phyloP scores from a whole-genome alignment of 306 rosid species.

The Ceratonia siliqua region DNA sequence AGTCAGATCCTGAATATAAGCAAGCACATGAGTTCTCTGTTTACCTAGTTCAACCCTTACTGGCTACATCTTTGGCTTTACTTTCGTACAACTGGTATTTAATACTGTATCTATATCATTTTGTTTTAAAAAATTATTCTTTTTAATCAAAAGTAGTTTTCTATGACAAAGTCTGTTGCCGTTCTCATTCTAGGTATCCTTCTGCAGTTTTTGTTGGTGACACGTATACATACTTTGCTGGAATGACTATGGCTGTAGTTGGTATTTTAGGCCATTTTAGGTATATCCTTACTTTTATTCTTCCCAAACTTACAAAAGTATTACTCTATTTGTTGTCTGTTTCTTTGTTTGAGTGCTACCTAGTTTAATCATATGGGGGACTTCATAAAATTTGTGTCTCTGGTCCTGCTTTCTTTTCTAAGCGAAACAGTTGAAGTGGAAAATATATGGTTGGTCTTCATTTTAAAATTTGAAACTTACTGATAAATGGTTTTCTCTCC shows the following conservation, averaged over 20 bases:
- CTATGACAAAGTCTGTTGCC: neutral
- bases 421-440: too few relatives aligned
- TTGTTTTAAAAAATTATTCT: neutral
- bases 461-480: too few relatives aligned
- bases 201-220: constrained; percentile 96
- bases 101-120: constrained; percentile 16
- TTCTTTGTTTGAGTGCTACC: too few relatives aligned
- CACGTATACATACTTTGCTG: constrained; percentile 95
- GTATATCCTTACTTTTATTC: constrained; percentile 42
- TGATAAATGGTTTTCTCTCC: too few relatives aligned
- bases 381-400: too few relatives aligned
- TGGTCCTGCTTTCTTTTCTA: too few relatives aligned
- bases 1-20: constrained; percentile 75
- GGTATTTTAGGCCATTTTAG: constrained; percentile 97
- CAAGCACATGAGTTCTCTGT: constrained; percentile 86
- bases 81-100: constrained; percentile 74
- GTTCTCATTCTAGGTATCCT: constrained; percentile 76
- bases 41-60: constrained; percentile 69
- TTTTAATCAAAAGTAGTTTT: neutral
- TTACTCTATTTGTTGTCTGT: neutral
- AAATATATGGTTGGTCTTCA: too few relatives aligned
- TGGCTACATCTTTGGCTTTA: constrained; percentile 78
- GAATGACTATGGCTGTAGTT: constrained; percentile 96
- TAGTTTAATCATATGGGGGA: neutral
- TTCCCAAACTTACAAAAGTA: neutral